These are phyloP conservation scores for Iris macrosiphon DNA, from an alignment of 106 monocot genomes.

Conservation along the genomic window DNA sequence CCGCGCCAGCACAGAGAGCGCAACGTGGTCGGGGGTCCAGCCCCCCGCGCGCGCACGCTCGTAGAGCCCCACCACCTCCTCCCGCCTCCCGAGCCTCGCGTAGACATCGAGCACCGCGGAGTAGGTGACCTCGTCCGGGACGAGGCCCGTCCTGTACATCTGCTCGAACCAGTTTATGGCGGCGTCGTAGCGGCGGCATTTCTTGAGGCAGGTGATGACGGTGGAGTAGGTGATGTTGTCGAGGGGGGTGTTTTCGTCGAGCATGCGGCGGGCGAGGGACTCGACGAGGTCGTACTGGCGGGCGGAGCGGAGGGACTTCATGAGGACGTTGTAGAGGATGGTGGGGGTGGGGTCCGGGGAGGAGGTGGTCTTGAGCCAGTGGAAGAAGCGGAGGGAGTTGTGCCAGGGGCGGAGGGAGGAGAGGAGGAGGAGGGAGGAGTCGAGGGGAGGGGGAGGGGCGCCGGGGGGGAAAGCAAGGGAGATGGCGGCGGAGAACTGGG, in stretches of 20 bases:
- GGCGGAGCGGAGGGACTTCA: conserved; percentile 57
- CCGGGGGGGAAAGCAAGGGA: conserved; percentile 14
- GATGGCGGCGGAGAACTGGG: conserved; percentile 20
- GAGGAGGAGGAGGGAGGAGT: conserved; percentile 61
- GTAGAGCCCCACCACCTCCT: conserved; percentile 61
- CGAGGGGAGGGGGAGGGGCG: conserved; percentile 16
- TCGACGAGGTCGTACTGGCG: conserved; percentile 52
- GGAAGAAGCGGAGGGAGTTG: conserved; percentile 48
- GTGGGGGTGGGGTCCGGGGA: conserved; percentile 46
- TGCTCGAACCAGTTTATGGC: conserved; percentile 86
- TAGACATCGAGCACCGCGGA: conserved; percentile 84
- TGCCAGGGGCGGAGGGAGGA: conserved; percentile 50
- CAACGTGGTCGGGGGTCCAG: conserved; percentile 82
- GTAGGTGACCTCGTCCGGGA: conserved; percentile 94
- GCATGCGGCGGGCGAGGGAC: conserved; percentile 57
- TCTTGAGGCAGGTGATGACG: conserved; percentile 69
- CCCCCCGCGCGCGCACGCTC: conserved; percentile 61
- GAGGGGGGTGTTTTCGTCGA: conserved; percentile 26
- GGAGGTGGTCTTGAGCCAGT: conserved; percentile 33
- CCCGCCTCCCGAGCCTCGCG: conserved; percentile 51
- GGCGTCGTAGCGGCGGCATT: conserved; percentile 40
- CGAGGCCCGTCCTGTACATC: conserved; percentile 65
- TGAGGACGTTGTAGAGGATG: conserved; percentile 78
- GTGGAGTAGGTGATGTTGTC: conserved; percentile 98
- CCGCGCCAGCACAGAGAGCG: conserved; percentile 64